phyloP scores from a whole-genome alignment of 2,329 filamentous ascomycete species.

The Cryoendolithus antarcticus region DNA sequence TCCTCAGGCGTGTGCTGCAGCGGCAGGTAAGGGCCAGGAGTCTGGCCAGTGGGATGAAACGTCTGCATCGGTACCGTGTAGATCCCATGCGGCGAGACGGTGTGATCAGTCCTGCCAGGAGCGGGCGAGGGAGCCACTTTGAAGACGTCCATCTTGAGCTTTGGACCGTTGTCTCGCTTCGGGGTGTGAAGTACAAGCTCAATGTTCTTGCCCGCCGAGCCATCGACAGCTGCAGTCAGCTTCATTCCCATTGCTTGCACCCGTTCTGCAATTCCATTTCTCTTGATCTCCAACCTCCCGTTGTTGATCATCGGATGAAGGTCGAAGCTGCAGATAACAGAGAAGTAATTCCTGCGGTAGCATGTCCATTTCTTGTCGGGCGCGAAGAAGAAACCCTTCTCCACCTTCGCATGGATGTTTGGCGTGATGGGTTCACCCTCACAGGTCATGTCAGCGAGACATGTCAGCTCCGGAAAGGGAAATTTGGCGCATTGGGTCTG shows the following conservation, averaged over 20 bases:
- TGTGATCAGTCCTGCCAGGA: slow-evolving; percentile 28
- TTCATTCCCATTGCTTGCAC: slow-evolving; percentile 70
- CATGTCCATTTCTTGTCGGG: slow-evolving; percentile 78
- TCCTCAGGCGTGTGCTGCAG: slow-evolving; percentile 24
- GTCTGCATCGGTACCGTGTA: slow-evolving; percentile 23
- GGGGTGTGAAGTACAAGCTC: slow-evolving; percentile 84
- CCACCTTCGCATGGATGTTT: slow-evolving; percentile 67
- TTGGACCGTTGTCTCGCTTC: slow-evolving; percentile 79
- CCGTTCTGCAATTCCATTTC: slow-evolving; percentile 36
- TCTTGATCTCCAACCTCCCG: slow-evolving; percentile 45
- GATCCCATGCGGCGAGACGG: slow-evolving; percentile 25
- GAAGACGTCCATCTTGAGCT: slow-evolving; percentile 58
- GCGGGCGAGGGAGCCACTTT: slow-evolving; percentile 52
- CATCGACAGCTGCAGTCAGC: slow-evolving; percentile 72
- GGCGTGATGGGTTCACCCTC: slow-evolving; percentile 50
- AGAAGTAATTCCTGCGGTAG: slow-evolving; percentile 85
- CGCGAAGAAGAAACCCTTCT: slow-evolving; percentile 74
- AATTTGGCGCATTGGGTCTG: slow-evolving; percentile 25
- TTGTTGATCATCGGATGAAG: slow-evolving; percentile 51
- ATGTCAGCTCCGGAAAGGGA: slow-evolving; percentile 35
- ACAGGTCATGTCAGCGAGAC: slow-evolving; percentile 51
- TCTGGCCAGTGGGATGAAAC: slow-evolving; percentile 25
- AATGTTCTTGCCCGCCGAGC: slow-evolving; percentile 60
- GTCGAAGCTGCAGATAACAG: slow-evolving; percentile 66
- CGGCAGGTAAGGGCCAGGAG: slow-evolving; percentile 30